Evolutionary conservation across 2,329 filamentous ascomycete genomes (phyloP).

Genomic region (Helicocarpus griseus): DNA sequence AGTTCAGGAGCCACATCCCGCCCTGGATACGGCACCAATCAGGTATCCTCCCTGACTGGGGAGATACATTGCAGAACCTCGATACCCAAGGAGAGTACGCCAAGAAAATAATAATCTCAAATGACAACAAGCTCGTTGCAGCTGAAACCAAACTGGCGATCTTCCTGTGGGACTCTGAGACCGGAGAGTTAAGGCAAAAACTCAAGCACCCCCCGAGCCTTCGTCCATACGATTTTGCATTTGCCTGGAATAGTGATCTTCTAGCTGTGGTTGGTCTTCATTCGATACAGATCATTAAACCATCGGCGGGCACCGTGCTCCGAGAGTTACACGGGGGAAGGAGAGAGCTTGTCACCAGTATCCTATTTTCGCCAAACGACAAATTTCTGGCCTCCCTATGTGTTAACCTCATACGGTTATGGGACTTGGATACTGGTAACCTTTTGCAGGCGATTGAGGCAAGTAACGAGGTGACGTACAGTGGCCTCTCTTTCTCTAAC

Average conservation of each 20-base stretch:
- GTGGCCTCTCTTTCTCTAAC: background rate
- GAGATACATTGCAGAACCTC: background rate
- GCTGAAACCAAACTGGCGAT: background rate
- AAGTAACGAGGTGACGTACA: background rate
- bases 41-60: background rate
- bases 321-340: background rate
- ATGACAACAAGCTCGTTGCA: background rate
- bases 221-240: background rate
- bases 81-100: background rate
- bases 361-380: background rate
- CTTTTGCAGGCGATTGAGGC: background rate
- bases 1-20: constrained; percentile 14
- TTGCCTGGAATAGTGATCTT: background rate
- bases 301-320: background rate
- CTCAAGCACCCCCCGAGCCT: background rate
- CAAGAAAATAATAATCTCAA: background rate
- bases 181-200: background rate
- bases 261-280: background rate
- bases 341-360: background rate
- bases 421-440: background rate
- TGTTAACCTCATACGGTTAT: background rate
- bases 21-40: constrained; percentile 10
- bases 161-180: background rate
- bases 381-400: background rate
- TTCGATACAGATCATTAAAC: background rate